Percentiles rank a stretch among this genome's conserved stretches.
Conservation (phyloP, 345 rosid genomes). For the Tarenaya hassleriana region DNA sequence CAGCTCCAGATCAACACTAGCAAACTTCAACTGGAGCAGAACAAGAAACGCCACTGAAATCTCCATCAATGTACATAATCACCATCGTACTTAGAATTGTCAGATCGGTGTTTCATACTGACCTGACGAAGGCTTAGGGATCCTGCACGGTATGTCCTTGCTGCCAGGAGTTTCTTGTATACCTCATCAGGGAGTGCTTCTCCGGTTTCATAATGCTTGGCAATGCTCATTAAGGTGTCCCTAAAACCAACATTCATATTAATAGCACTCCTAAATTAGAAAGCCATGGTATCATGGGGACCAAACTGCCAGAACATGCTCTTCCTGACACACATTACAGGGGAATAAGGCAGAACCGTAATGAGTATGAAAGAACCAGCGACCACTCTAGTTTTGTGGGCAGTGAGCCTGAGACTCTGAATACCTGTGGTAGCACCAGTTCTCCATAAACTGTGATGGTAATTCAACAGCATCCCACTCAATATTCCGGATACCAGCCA, state of each 20-base stretch:
- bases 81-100: slow-evolving; percentile 11
- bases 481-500: slow-evolving; percentile 79
- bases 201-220: slow-evolving; percentile 86
- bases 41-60: slow-evolving; percentile 2
- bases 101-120: slow-evolving; percentile 23
- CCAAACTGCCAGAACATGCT: neutral
- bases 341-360: slow-evolving; percentile 1
- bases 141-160: slow-evolving; percentile 90
- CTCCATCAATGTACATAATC: slow-evolving; percentile 4
- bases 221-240: slow-evolving; percentile 91
- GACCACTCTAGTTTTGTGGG: too few relatives aligned
- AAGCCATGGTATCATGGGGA: neutral
- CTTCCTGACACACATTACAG: too few relatives aligned
- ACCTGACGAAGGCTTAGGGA: slow-evolving; percentile 95
- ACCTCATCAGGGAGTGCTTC: slow-evolving; percentile 82
- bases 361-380: too few relatives aligned
- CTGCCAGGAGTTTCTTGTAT: slow-evolving; percentile 80
- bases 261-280: neutral
- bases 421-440: slow-evolving; percentile 98
- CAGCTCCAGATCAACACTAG: slow-evolving; percentile 75
- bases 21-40: slow-evolving; percentile 61
- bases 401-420: too few relatives aligned
- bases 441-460: slow-evolving; percentile 98
- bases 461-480: slow-evolving; percentile 99
- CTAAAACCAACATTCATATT: slow-evolving; percentile 30